Evolutionary conservation across 306 rosid genomes (phyloP), one percentile per base, ranked within the genome.

Genomic region (Biancaea sappan): DNA sequence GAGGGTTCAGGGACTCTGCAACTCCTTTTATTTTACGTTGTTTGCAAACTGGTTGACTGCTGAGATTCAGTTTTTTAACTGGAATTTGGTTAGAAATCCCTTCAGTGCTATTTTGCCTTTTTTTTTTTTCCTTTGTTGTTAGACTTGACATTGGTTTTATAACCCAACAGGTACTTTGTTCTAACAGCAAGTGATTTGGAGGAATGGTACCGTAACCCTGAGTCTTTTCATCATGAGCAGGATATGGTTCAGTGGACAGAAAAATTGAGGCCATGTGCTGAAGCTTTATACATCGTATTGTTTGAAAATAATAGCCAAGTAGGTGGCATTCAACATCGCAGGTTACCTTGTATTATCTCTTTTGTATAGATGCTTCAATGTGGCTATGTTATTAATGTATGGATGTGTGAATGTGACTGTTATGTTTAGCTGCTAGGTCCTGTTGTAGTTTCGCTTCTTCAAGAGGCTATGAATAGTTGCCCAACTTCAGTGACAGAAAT

Each of bases 161-260:
- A 71, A 65, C 52, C 76, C 54, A 26, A 76, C 92, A 94, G 98
- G 90, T 94, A 94, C 78, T 94, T 91, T 85, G 97, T 94, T 79
- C 86, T 94, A 67, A 83, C 89, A 66, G 69, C 92, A 28, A 84
- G 87, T 77, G 98, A 94, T 87, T 84, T 94, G 90, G 96, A 91
- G 85, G 96, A 89, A 80, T 90, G 93, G 96, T 94, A 89, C 75
- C 90, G 68, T 73, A 90, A 87, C 75, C 94, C 98, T 0, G 98
- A 94, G 74, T 78, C 90, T 77, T 94, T 94, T 78, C 98, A 94
- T 81, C 98, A 94, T 10, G 98, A 94, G 88, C 97, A 94, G 83
- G 98, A 94, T 84, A 94, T 94, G 98, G 85, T 94, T 80, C 96
- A 91, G 87, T 94, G 98, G 97, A 91, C 97, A 31, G 98, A 94